Conservation (phyloP, 2,329 filamentous ascomycete genomes). For the Periconia macrospinosa region DNA sequence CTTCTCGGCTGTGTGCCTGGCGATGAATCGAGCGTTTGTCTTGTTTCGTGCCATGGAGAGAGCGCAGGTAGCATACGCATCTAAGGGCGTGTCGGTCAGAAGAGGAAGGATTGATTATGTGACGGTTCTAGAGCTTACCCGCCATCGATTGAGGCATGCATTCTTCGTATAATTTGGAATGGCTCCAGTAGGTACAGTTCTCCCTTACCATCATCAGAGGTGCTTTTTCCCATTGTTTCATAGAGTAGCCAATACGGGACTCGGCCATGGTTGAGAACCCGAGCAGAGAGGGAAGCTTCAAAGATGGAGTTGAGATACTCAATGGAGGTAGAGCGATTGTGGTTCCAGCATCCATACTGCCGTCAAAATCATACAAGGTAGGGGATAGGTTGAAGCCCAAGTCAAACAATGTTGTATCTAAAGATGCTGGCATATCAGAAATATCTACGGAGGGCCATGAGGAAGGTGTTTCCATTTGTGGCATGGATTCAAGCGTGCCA, state of each 20-base stretch:
- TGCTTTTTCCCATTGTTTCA: constrained; percentile 28
- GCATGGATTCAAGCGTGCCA: not conserved
- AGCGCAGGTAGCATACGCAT: constrained; percentile 57
- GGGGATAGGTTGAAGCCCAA: constrained; percentile 52
- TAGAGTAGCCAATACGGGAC: constrained; percentile 27
- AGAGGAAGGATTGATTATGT: not conserved
- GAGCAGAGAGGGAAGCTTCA: constrained; percentile 12
- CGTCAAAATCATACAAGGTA: constrained; percentile 29
- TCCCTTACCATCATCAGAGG: constrained; percentile 50
- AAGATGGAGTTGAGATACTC: not conserved
- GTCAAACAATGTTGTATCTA: constrained; percentile 14
- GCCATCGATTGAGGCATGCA: constrained; percentile 56
- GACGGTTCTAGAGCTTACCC: constrained; percentile 35
- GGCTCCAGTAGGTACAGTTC: constrained; percentile 58
- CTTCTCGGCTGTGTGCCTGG: constrained; percentile 52
- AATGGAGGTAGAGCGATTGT: not conserved
- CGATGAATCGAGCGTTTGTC: constrained; percentile 53
- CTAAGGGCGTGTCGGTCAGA: constrained; percentile 30
- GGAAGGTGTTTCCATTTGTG: not conserved
- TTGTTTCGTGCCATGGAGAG: constrained; percentile 56
- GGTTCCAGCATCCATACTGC: constrained; percentile 30
- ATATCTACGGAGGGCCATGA: constrained; percentile 2
- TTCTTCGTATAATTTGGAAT: constrained; percentile 54
- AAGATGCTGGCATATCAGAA: not conserved
- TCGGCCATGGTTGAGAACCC: constrained; percentile 21